Evolutionary conservation across 2,329 filamentous ascomycete genomes (phyloP).

Genomic region (Botrytis pseudocinerea): DNA sequence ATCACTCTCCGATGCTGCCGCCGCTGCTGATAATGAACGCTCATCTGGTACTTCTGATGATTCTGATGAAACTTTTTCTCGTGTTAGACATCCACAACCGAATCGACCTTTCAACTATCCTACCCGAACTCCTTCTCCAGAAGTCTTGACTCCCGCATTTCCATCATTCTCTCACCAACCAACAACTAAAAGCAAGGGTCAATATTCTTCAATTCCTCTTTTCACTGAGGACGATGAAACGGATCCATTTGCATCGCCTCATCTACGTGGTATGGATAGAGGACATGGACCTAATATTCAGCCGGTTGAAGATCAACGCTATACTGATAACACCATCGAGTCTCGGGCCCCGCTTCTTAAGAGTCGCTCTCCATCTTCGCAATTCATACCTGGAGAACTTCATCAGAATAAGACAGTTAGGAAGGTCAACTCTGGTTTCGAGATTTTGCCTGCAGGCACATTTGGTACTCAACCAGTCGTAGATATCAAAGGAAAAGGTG

Average conservation of each 20-base stretch:
- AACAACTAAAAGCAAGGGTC: constrained; percentile 23
- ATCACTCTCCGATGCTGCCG: constrained; percentile 24
- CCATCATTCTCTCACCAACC: constrained; percentile 14
- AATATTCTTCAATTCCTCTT: constrained; percentile 33
- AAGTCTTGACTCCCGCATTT: not conserved
- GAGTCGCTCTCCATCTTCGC: constrained; percentile 32
- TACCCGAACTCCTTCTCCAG: constrained; percentile 24
- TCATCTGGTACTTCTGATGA: constrained; percentile 38
- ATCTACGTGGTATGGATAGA: constrained; percentile 16
- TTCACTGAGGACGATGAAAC: constrained; percentile 27
- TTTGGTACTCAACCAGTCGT: constrained; percentile 33
- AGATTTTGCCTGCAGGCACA: constrained; percentile 46
- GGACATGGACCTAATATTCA: constrained; percentile 11
- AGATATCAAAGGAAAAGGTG: constrained; percentile 28
- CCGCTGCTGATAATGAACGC: constrained; percentile 38
- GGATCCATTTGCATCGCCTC: constrained; percentile 32
- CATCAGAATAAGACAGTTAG: constrained; percentile 42
- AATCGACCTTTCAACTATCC: constrained; percentile 22
- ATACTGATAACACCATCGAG: constrained; percentile 12
- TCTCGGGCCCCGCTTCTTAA: constrained; percentile 24
- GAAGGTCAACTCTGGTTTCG: constrained; percentile 45
- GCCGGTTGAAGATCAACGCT: constrained; percentile 6
- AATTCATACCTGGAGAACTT: constrained; percentile 43
- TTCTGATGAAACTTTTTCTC: constrained; percentile 36
- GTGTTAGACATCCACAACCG: constrained; percentile 21